Evolutionary conservation across 768 basidiomycete genomes (phyloP), one percentile per base, ranked within the genome.

Genomic region (Suillus lakei): DNA sequence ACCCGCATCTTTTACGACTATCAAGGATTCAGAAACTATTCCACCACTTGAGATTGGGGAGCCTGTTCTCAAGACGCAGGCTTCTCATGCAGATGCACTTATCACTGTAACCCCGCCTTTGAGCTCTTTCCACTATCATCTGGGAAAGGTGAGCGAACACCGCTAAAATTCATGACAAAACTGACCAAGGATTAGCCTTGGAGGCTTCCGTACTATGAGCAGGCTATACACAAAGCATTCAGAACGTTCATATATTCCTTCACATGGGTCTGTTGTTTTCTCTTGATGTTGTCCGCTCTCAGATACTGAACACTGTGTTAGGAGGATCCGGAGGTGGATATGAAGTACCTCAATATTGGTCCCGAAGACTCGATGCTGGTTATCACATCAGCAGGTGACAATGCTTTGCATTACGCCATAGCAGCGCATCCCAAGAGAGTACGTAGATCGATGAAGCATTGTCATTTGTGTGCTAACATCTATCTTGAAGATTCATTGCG

Each of bases 361-460:
- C 74, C 77, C 41, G 82, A 88, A 15, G 91, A 93, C 76, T 83
- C 86, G 1, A 83, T 93, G 72, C 81, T 93, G 15, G 86, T 88
- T 21, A 92, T 93, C 70, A 92, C 91, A 1, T 88, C 86, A 60
- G 92, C 90, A 3, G 91, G 91, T 0, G 91, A 92, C 75, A 93
- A 93, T 73, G 89, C 90, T 3, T 79, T 93, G 41, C 91, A 92
- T 72, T 93, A 93, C 67, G 91, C 90, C 9, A 87, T 90, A 63
- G 83, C 82, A n/a, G 87, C 86, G 2, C 74, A 81, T 36, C 89
- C 89, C 3, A 80, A 85, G 63, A 79, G 84, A 55, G 85, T 86
- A 66, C 58, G 81, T 70, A 21, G 23, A 34, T 53, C 59, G 39
- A 50, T 60, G 7, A 32, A 46, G 2, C 8, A 32, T 34, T 32